These are phyloP conservation scores for Camellia lanceoleosa DNA, from an alignment of 148 eudicot species.

Conservation along the genomic window DNA sequence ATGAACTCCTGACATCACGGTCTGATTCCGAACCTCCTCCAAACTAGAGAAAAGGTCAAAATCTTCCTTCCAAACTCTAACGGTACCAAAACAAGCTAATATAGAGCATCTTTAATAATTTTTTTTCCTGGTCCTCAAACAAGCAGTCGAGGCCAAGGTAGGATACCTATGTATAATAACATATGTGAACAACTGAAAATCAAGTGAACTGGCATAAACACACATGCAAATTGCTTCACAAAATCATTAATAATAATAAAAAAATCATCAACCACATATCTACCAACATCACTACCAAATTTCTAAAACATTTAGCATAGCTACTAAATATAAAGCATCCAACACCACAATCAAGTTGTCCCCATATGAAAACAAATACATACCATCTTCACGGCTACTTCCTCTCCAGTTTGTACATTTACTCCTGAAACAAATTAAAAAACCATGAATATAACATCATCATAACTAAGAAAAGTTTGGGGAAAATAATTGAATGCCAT, in stretches of 20 bases:
- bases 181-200: not conserved
- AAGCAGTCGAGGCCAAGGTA: not conserved
- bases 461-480: not conserved
- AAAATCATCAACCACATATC: not conserved
- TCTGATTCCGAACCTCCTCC: not conserved
- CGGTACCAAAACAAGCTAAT: not conserved
- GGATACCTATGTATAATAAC: not conserved
- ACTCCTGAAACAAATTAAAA: constrained; percentile 43
- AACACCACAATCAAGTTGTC: not conserved
- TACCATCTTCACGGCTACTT: constrained; percentile 91
- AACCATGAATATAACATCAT: not conserved
- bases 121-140: not conserved
- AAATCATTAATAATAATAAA: not conserved
- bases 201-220: not conserved
- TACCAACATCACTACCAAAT: not conserved
- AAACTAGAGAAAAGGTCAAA: not conserved
- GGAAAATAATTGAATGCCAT: not conserved
- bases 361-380: constrained; percentile 23
- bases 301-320: not conserved
- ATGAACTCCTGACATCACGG: not conserved
- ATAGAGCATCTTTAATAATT: not conserved
- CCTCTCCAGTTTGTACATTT: constrained; percentile 80
- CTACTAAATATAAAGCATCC: not conserved
- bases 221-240: not conserved
- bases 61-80: not conserved